phyloP scores from a whole-genome alignment of 2,329 filamentous ascomycete species.

The Beauveria medogensis region DNA sequence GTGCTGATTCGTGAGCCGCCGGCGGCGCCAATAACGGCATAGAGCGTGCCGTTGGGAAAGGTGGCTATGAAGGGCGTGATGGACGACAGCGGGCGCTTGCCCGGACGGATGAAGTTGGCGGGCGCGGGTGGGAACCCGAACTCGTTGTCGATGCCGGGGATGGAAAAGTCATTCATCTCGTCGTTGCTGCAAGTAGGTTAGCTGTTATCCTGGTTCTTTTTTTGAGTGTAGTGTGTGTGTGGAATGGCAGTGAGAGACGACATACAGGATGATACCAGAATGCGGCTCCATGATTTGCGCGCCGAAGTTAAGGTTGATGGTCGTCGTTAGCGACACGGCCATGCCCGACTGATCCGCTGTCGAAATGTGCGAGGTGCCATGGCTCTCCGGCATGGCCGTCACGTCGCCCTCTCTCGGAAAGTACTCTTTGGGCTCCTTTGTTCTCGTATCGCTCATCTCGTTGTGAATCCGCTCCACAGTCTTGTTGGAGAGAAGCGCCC shows the following conservation, averaged over 20 bases:
- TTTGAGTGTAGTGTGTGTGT: constrained; percentile 15
- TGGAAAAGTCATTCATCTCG: constrained; percentile 75
- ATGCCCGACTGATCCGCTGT: constrained; percentile 65
- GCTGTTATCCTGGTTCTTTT: constrained; percentile 14
- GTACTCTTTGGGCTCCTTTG: constrained; percentile 67
- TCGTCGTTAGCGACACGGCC: constrained; percentile 75
- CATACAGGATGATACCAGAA: constrained; percentile 68
- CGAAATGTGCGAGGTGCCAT: constrained; percentile 67
- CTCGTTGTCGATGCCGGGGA: constrained; percentile 66
- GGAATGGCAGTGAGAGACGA: constrained; percentile 15
- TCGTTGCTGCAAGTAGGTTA: constrained; percentile 37
- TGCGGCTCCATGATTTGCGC: constrained; percentile 69
- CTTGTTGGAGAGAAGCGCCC: constrained; percentile 54
- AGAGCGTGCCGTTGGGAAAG: constrained; percentile 53
- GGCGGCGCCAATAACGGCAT: constrained; percentile 64
- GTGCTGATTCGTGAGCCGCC: constrained; percentile 82
- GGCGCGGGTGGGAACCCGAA: constrained; percentile 79
- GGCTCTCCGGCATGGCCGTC: constrained; percentile 55
- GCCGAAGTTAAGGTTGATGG: constrained; percentile 81
- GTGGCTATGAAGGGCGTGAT: constrained; percentile 73
- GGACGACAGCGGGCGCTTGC: constrained; percentile 76
- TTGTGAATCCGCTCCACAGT: constrained; percentile 52
- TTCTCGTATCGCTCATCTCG: constrained; percentile 64
- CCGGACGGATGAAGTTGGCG: constrained; percentile 72
- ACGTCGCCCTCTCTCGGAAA: constrained; percentile 49